phyloP scores from a whole-genome alignment of 257 asterid genomes.

The Solanum etuberosum region DNA sequence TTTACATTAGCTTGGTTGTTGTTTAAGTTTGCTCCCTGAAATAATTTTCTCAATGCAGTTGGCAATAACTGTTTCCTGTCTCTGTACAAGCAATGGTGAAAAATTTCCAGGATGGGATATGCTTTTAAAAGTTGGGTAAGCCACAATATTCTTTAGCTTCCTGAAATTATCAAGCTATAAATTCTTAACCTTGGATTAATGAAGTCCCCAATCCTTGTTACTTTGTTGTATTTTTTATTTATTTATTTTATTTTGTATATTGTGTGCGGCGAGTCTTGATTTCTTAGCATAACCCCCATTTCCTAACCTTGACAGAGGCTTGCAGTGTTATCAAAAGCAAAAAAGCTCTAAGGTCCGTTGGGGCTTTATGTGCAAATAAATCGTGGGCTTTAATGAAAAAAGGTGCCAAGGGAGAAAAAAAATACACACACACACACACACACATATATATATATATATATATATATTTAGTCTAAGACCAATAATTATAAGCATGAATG shows the following conservation, averaged over 20 bases:
- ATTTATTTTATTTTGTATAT: too few relatives aligned
- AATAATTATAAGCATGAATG: neutral
- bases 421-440: too few relatives aligned
- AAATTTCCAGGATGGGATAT: conserved; percentile 74
- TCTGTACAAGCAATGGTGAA: conserved; percentile 82
- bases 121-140: conserved; percentile 87
- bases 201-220: neutral
- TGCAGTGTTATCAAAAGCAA: neutral
- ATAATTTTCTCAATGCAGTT: conserved; percentile 35
- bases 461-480: neutral
- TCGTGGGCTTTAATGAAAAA: neutral
- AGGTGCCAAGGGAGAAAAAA: neutral
- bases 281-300: neutral
- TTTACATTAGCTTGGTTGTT: neutral
- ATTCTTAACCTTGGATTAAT: neutral
- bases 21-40: neutral
- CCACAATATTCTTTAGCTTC: neutral
- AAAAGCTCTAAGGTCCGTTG: neutral
- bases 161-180: neutral
- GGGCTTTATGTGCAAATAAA: neutral
- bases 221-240: too few relatives aligned
- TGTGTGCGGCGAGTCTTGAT: neutral
- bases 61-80: conserved; percentile 54
- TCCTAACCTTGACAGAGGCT: neutral
- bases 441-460: too few relatives aligned